phyloP scores from a whole-genome alignment of 2,329 filamentous ascomycete species.

The Fusarium veterinarium region DNA sequence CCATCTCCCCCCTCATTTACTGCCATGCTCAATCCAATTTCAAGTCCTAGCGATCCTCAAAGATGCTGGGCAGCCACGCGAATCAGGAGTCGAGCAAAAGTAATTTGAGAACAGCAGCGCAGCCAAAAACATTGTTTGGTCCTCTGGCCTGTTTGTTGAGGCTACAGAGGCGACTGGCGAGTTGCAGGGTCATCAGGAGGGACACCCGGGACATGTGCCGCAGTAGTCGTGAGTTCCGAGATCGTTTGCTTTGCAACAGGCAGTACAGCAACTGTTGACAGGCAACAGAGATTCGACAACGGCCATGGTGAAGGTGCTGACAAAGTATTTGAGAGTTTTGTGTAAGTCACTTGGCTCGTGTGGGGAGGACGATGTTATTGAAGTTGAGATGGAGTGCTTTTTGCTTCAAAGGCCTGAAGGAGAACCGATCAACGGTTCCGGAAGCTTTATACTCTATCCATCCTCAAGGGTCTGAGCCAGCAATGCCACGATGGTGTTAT shows the following conservation, averaged over 20 bases:
- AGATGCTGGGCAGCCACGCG: conserved; percentile 1
- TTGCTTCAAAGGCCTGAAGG: conserved; percentile 5
- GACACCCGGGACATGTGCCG: conserved; percentile 47
- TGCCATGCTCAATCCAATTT: background rate
- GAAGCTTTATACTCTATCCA: conserved; percentile 41
- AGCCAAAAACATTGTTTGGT: background rate
- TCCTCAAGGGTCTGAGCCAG: conserved; percentile 22
- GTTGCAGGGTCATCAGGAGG: conserved; percentile 20
- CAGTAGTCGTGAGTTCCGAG: conserved; percentile 50
- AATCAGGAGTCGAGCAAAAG: background rate
- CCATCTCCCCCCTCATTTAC: background rate
- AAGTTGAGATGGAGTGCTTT: conserved; percentile 11
- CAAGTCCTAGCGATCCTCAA: background rate
- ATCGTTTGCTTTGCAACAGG: conserved; percentile 48
- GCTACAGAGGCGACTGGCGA: background rate
- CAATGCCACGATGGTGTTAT: conserved; percentile 33
- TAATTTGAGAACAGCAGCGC: background rate
- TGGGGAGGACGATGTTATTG: background rate
- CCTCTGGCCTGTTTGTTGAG: background rate
- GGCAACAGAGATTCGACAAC: conserved; percentile 26
- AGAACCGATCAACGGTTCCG: conserved; percentile 22
- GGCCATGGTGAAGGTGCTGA: conserved; percentile 29
- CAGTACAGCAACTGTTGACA: conserved; percentile 45
- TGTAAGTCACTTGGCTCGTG: background rate
- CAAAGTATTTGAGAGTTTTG: background rate